Evolutionary conservation across 345 rosid species (phyloP).

Genomic region (Hypericum perforatum): DNA sequence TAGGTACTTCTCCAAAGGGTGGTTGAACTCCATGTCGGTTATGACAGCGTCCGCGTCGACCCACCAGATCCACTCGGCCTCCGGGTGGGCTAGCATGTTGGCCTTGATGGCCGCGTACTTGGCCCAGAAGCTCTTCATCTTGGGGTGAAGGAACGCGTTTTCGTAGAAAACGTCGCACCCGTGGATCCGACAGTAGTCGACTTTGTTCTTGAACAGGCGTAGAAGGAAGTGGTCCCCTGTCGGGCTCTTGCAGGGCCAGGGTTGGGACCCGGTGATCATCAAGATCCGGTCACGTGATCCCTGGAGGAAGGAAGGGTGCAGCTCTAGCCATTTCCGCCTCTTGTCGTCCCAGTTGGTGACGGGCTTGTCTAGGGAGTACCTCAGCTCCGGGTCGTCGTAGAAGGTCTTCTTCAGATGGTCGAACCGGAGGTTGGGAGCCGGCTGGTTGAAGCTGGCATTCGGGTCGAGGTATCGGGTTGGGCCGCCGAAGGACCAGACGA

Average conservation of each 20-base stretch:
- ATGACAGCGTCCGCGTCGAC: conserved; percentile 88
- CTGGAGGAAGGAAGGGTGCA: conserved; percentile 61
- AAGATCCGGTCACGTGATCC: conserved; percentile 53
- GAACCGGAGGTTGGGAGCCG: conserved; percentile 26
- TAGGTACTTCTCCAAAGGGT: conserved; percentile 54
- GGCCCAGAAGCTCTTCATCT: conserved; percentile 77
- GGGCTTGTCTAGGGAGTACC: conserved; percentile 44
- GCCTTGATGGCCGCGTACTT: conserved; percentile 65
- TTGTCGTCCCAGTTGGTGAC: conserved; percentile 74
- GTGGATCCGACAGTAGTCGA: conserved; percentile 83
- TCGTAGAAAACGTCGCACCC: conserved; percentile 77
- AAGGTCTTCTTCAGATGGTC: conserved; percentile 56
- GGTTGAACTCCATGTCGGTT: conserved; percentile 87
- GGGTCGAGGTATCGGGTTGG: conserved; percentile 4
- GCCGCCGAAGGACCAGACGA: conserved; percentile 44
- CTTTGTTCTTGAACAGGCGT: conserved; percentile 89
- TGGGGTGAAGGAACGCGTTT: conserved; percentile 61
- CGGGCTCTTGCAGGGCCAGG: conserved; percentile 68
- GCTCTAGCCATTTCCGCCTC: conserved; percentile 55
- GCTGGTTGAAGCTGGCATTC: conserved; percentile 9
- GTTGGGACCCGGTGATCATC: conserved; percentile 79
- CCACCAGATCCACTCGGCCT: conserved; percentile 99
- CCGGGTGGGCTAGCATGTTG: conserved; percentile 94
- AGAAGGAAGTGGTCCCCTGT: conserved; percentile 74
- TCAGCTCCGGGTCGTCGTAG: conserved; percentile 67